Base-by-base conservation (phyloP, 73 alveolate species). In the Strombidium stylifer region DNA sequence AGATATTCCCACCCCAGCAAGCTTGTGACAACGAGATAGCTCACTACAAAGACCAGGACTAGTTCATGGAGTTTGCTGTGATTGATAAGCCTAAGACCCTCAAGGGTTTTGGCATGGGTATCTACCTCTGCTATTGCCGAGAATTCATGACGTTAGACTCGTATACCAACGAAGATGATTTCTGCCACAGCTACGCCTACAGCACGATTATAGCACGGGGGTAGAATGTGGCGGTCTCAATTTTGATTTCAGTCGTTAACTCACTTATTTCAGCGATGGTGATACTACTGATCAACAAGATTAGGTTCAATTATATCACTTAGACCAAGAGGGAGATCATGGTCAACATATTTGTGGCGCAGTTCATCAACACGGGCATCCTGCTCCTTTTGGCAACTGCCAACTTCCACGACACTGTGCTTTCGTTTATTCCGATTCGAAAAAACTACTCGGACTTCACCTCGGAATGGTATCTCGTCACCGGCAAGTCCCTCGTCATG, bases 231-330 rank as follows among this genome's bases (percentile, higher is more conserved):
- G 14, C 57, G 0, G 24, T 64, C 47, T 50, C 79, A 7, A 48
- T 65, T 28, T 1, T 59, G 48, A 61, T 74, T 16, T 54, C 47
- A 23, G n/a, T n/a, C n/a, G n/a, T n/a, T n/a, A n/a, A n/a, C n/a
- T n/a, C n/a, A n/a, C n/a, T n/a, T n/a, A n/a, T n/a, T n/a, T n/a
- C n/a, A n/a, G n/a, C n/a, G n/a, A n/a, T n/a, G n/a, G n/a, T n/a
- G n/a, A n/a, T n/a, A n/a, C n/a, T n/a, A n/a, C n/a, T n/a, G n/a
- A n/a, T n/a, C n/a, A n/a, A n/a, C n/a, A n/a, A n/a, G n/a, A n/a
- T n/a, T n/a, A n/a, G n/a, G n/a, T n/a, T n/a, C n/a, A n/a, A n/a
- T n/a, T n/a, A n/a, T n/a, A n/a, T n/a, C n/a, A n/a, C n/a, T n/a
- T n/a, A n/a, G n/a, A n/a, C n/a, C n/a, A n/a, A n/a, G n/a, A n/a